Evolutionary conservation across 495 filamentous ascomycete genomes (phyloP).

Genomic region (Lophiotrema nucula): DNA sequence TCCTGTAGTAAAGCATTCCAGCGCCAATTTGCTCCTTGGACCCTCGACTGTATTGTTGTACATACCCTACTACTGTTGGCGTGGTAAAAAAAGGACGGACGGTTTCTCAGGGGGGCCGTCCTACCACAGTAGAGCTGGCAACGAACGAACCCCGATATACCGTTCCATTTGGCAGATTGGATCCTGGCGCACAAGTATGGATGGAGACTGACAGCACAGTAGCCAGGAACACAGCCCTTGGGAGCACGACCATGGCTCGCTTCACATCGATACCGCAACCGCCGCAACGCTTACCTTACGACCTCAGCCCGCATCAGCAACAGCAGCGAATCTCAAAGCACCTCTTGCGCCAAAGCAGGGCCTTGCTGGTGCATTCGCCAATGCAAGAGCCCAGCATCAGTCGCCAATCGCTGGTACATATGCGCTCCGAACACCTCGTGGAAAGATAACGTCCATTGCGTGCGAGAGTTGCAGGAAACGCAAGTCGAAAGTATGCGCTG

Average conservation of each 20-base stretch:
- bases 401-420: conserved; percentile 32
- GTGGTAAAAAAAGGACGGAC: no score
- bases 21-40: no score
- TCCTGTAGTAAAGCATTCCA: no score
- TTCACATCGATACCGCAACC: conserved; percentile 13
- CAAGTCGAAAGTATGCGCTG: conserved; percentile 30
- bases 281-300: conserved; percentile 3
- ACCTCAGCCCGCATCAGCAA: background rate
- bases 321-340: conserved; percentile 13
- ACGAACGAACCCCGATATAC: no score
- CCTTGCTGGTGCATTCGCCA: conserved; percentile 16
- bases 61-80: no score
- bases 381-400: conserved; percentile 24
- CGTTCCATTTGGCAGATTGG: no score
- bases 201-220: no score
- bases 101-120: no score
- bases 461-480: conserved; percentile 31
- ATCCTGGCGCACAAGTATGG: no score
- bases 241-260: conserved; percentile 1
- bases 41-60: no score
- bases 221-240: no score
- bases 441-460: conserved; percentile 33
- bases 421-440: conserved; percentile 28
- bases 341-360: conserved; percentile 33
- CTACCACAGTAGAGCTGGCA: no score